Conservation (phyloP, 306 rosid species). For the Citrullus mucosospermus region DNA sequence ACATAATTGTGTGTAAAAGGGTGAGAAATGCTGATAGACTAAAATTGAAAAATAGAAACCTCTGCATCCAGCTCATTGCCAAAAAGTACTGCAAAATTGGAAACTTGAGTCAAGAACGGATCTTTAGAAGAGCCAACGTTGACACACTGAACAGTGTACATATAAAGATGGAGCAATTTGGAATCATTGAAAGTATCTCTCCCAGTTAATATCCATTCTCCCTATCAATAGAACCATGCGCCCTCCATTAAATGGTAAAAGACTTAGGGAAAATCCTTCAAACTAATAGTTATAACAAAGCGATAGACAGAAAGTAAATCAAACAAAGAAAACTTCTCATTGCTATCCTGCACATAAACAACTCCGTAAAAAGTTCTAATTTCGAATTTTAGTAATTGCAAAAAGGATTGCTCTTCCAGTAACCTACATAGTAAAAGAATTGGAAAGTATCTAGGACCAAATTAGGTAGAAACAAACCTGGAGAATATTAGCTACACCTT, state of each 20-base stretch:
- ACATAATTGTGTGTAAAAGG: not conserved
- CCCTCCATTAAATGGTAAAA: not conserved
- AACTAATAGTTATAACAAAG: not conserved
- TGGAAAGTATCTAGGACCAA: not conserved
- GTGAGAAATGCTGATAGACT: constrained; percentile 6
- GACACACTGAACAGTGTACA: constrained; percentile 59
- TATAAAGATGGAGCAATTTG: constrained; percentile 49
- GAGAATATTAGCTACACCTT: constrained; percentile 89
- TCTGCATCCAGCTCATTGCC: constrained; percentile 99
- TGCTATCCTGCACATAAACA: not conserved
- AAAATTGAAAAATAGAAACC: constrained; percentile 33
- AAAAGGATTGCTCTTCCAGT: not conserved
- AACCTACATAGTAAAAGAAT: not conserved
- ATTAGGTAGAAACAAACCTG: constrained; percentile 45
- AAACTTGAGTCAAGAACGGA: constrained; percentile 88
- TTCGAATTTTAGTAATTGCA: not conserved
- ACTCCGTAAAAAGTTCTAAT: not conserved
- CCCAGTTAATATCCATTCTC: constrained; percentile 93
- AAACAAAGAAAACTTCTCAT: not conserved
- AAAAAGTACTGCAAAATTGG: constrained; percentile 76
- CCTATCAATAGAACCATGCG: constrained; percentile 34
- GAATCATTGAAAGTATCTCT: constrained; percentile 48
- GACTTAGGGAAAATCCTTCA: not conserved
- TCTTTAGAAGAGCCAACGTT: constrained; percentile 75
- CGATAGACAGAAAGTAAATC: not conserved